These are phyloP conservation scores for Mitragyna speciosa DNA, from an alignment of 257 asterid genomes.

Conservation along the genomic window DNA sequence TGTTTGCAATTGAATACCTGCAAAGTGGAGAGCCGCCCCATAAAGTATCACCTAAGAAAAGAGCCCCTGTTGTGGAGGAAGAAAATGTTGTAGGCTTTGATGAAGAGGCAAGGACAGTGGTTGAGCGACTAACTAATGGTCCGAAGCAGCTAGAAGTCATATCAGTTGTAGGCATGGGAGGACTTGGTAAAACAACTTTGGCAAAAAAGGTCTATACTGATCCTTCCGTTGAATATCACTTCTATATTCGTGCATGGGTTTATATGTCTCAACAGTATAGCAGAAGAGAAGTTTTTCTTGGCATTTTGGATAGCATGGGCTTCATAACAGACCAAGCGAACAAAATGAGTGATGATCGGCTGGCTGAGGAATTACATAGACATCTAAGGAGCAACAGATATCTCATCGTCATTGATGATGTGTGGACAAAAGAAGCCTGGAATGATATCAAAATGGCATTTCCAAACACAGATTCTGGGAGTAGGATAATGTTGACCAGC, in stretches of 20 bases:
- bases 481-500: conserved; percentile 18
- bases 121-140: background rate
- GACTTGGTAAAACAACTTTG: conserved; percentile 12
- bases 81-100: conserved; percentile 19
- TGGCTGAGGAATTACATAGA: background rate
- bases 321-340: conserved; percentile 13
- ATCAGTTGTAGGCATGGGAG: conserved; percentile 17
- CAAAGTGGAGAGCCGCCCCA: conserved; percentile 9
- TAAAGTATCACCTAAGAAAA: conserved; percentile 2
- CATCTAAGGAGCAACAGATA: conserved; percentile 4
- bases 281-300: conserved; percentile 34
- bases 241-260: conserved; percentile 13
- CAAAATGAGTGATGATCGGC: conserved; percentile 9
- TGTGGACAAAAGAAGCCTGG: conserved; percentile 14
- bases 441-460: conserved; percentile 12
- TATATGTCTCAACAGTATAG: conserved; percentile 32
- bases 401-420: conserved; percentile 11
- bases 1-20: conserved; percentile 46
- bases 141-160: background rate
- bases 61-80: conserved; percentile 12
- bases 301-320: conserved; percentile 31
- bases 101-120: conserved; percentile 11
- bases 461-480: background rate
- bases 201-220: conserved; percentile 7
- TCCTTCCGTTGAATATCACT: conserved; percentile 8